phyloP scores from a whole-genome alignment of 2,329 filamentous ascomycete species.

The Incumbomyces lentus region DNA sequence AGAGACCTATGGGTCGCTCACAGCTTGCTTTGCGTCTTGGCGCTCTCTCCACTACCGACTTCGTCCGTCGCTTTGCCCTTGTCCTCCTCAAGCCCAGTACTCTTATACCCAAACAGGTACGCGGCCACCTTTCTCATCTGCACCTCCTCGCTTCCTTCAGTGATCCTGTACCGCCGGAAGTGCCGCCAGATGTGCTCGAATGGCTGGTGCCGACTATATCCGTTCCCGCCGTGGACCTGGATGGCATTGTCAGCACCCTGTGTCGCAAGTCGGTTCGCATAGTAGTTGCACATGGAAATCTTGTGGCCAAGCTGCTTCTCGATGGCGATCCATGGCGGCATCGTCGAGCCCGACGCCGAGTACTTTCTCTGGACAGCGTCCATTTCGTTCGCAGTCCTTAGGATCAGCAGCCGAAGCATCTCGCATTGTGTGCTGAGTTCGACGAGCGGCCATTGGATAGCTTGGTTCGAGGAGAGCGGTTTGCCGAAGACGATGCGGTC shows the following conservation, averaged over 20 bases:
- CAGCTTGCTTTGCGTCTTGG: slow-evolving; percentile 2
- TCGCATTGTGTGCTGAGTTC: slow-evolving; percentile 52
- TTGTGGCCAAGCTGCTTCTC: slow-evolving; percentile 51
- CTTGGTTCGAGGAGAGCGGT: slow-evolving; percentile 49
- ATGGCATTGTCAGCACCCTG: slow-evolving; percentile 54
- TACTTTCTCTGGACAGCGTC: slow-evolving; percentile 31
- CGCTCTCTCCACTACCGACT: background rate
- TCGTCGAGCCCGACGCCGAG: slow-evolving; percentile 3
- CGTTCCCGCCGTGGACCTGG: slow-evolving; percentile 51
- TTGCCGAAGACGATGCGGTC: slow-evolving; percentile 46
- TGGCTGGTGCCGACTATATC: slow-evolving; percentile 48
- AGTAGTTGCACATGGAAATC: slow-evolving; percentile 58
- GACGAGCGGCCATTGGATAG: slow-evolving; percentile 54
- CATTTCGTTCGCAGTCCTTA: slow-evolving; percentile 53
- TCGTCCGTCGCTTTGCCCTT: slow-evolving; percentile 19
- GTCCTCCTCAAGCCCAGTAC: slow-evolving; percentile 33
- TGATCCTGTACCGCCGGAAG: slow-evolving; percentile 53
- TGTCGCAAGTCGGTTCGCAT: slow-evolving; percentile 50
- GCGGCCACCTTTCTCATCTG: slow-evolving; percentile 56
- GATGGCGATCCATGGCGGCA: slow-evolving; percentile 41
- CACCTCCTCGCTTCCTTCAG: slow-evolving; percentile 55
- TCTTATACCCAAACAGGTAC: slow-evolving; percentile 43
- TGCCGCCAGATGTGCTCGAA: slow-evolving; percentile 59
- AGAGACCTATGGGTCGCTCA: too few species aligned
- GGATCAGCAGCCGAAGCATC: slow-evolving; percentile 51